Base-by-base conservation (phyloP, 75 land plant genomes). In the Pinus taeda region DNA sequence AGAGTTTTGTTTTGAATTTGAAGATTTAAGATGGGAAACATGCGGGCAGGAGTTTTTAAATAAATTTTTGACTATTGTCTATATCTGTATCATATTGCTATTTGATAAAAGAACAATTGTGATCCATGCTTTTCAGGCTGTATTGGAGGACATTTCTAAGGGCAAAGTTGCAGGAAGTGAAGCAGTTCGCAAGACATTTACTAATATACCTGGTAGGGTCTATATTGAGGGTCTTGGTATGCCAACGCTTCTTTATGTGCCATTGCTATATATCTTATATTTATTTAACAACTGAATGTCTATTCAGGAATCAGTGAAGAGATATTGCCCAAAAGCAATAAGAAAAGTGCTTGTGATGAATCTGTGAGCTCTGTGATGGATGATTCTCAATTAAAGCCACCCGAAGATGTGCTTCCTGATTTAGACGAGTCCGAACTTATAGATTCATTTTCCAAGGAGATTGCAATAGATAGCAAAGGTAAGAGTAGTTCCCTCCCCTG, bases 131-230 rank as follows among this genome's bases (percentile, higher is more conserved):
- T 24, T 71, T 29, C 80, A 96, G 98, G 90, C 71, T 65, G 57
- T 85, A 13, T 78, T 95, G 37, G 79, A 85, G 30, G 92, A 89
- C 55, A 95, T 97, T 65, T 83, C 80, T 76, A 88, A 90, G 60
- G 98, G 99, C 62, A 93, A 87, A 63, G 75, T 91, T 30, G 84
- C 80, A 14, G 81, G 91, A 66, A 89, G 98, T 78, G 98, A 87
- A 63, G 90, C 84, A 6, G 63, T 76, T 17, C 83, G 89, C 74
- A 79, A 71, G 60, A 75, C 87, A 81, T 29, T 60, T 14, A 81
- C 84, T 58, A 85, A 91, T 20, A 77, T 24, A 61, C 36, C 56
- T 49, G 76, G 42, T 22, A 81, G 74, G 58, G 56, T 36, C 57
- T 15, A 56, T 59, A 60, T 26, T 59, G 30, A 63, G 21, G 81